Percentiles rank a stretch among this genome's conserved stretches.
Conservation (phyloP, 208 protist species). For the Trypanosoma grayi region DNA sequence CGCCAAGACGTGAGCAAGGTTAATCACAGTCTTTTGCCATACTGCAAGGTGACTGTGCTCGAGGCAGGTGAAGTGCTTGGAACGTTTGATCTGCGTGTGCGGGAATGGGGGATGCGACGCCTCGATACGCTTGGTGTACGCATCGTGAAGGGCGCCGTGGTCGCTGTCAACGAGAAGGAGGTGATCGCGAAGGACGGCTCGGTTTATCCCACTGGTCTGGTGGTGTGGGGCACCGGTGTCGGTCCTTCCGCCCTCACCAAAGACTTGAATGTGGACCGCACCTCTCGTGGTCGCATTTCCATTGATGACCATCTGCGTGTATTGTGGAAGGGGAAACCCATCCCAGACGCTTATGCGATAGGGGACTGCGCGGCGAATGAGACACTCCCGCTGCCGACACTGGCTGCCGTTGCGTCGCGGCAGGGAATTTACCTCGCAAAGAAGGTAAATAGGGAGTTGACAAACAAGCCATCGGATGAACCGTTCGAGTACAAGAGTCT, state of each 20-base stretch:
- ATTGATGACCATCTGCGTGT: conserved; percentile 74
- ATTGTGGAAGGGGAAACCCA: conserved; percentile 55
- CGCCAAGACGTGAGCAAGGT: conserved; percentile 76
- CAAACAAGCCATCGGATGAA: conserved; percentile 21
- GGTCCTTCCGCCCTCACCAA: conserved; percentile 76
- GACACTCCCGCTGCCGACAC: conserved; percentile 57
- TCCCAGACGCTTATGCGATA: conserved; percentile 78
- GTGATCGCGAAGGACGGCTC: conserved; percentile 73
- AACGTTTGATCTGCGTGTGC: conserved; percentile 80
- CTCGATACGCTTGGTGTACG: conserved; percentile 66
- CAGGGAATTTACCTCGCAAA: conserved; percentile 77
- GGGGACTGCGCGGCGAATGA: conserved; percentile 80
- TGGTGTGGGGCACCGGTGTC: conserved; percentile 89
- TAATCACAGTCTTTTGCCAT: conserved; percentile 54
- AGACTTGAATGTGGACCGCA: conserved; percentile 68
- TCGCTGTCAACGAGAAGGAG: conserved; percentile 64
- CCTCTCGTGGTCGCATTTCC: conserved; percentile 57
- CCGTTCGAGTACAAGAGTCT: conserved; percentile 79
- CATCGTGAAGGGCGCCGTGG: conserved; percentile 68
- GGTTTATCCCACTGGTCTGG: conserved; percentile 57
- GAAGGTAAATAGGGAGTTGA: conserved; percentile 54
- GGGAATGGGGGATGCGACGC: conserved; percentile 69
- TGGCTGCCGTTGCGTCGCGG: conserved; percentile 80
- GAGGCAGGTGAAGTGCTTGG: conserved; percentile 89
- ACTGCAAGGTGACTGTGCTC: conserved; percentile 86